Percentiles rank a stretch among this genome's conserved stretches.
phyloP scores from a whole-genome alignment of 495 filamentous ascomycete species.

The Astrothelium subdiscretum region DNA sequence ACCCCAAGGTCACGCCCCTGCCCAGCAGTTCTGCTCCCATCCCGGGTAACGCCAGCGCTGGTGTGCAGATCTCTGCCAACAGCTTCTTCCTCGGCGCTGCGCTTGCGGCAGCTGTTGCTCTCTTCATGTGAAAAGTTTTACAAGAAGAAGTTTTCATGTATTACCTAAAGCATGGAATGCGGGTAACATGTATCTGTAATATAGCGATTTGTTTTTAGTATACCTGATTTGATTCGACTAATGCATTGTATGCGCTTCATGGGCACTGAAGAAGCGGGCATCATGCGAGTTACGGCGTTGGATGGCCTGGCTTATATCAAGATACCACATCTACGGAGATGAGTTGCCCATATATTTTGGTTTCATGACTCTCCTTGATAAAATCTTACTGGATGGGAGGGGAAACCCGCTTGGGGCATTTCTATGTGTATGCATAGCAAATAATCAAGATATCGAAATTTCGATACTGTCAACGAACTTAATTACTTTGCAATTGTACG shows the following conservation, averaged over 20 bases:
- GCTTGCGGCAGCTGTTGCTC: neutral
- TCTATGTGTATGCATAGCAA: neutral
- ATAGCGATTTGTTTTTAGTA: neutral
- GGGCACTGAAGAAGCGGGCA: neutral
- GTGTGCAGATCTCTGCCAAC: neutral
- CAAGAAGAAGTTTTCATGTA: neutral
- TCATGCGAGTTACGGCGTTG: neutral
- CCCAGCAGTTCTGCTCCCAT: neutral
- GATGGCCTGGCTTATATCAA: neutral
- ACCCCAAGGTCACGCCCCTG: neutral
- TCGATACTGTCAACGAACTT: neutral
- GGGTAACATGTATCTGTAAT: neutral
- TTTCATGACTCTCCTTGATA: slow-evolving; percentile 2
- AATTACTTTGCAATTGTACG: neutral
- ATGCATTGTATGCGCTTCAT: slow-evolving; percentile 3
- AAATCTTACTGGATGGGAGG: neutral
- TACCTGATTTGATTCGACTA: neutral
- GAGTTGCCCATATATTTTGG: neutral
- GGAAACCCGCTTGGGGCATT: neutral
- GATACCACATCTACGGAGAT: neutral
- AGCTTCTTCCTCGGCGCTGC: neutral
- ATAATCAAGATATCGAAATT: neutral
- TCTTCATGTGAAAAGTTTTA: neutral
- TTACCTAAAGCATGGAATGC: neutral
- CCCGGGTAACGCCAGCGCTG: neutral